Conservation (phyloP, 2,329 filamentous ascomycete species). For the Leptographium radiaticola region DNA sequence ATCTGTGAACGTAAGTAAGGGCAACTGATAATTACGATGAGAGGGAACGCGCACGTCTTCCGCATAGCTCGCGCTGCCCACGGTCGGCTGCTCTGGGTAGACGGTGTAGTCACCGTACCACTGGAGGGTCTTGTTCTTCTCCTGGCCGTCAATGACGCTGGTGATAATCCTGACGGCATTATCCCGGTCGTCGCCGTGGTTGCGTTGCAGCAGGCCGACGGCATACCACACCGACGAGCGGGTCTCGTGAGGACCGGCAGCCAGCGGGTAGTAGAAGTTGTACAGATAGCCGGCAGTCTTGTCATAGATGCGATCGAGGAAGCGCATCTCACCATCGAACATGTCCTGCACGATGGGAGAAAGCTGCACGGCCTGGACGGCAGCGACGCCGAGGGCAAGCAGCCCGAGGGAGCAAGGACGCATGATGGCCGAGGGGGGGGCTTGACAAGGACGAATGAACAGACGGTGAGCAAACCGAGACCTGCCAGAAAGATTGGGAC, state of each 20-base stretch:
- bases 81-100: conserved; percentile 42
- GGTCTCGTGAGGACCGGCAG: conserved; percentile 43
- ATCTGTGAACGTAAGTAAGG: conserved; percentile 19
- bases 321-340: conserved; percentile 37
- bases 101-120: conserved; percentile 38
- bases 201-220: conserved; percentile 41
- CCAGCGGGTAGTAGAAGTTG: conserved; percentile 26
- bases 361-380: background rate
- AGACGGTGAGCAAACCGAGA: background rate
- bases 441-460: background rate
- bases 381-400: background rate
- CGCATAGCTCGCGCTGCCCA: conserved; percentile 35
- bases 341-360: conserved; percentile 19
- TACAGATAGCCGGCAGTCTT: conserved; percentile 37
- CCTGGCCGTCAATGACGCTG: conserved; percentile 25
- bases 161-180: conserved; percentile 12
- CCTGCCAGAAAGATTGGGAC: background rate
- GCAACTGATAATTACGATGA: background rate
- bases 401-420: background rate
- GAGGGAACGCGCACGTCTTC: background rate
- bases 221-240: conserved; percentile 47
- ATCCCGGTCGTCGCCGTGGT: conserved; percentile 21
- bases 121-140: no score
- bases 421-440: background rate
- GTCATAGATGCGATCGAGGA: conserved; percentile 44